These are phyloP conservation scores for Colletotrichum siamense DNA, from an alignment of 2,329 filamentous ascomycete genomes.

Conservation along the genomic window DNA sequence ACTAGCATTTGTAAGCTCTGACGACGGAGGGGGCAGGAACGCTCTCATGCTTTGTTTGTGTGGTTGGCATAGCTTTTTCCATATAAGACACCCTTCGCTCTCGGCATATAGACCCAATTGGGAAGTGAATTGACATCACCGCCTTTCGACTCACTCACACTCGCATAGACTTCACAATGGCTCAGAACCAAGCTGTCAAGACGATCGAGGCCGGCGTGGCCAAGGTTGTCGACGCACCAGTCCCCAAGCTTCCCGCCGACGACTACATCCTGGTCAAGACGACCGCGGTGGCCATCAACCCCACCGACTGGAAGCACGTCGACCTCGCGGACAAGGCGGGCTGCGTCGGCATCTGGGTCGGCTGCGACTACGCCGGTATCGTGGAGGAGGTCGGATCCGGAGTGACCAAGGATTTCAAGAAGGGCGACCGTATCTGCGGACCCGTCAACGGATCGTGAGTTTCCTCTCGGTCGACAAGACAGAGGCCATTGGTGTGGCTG, in stretches of 20 bases:
- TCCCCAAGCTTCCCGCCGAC: slow-evolving; percentile 25
- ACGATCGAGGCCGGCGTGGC: slow-evolving; percentile 24
- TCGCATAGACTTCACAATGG: slow-evolving; percentile 1
- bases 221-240: slow-evolving; percentile 32
- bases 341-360: slow-evolving; percentile 31
- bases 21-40: background rate
- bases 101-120: background rate
- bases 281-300: slow-evolving; percentile 41
- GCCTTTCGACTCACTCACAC: background rate
- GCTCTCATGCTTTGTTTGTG: background rate
- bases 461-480: background rate
- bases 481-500: background rate
- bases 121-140: background rate
- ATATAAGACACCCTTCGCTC: background rate
- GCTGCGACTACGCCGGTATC: slow-evolving; percentile 53
- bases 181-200: slow-evolving; percentile 22
- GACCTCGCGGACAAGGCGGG: slow-evolving; percentile 24
- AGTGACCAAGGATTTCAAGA: slow-evolving; percentile 47
- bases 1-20: slow-evolving; percentile 19
- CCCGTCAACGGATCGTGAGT: slow-evolving; percentile 39
- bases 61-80: background rate
- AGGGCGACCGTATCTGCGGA: slow-evolving; percentile 53
- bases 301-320: slow-evolving; percentile 40
- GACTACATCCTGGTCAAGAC: slow-evolving; percentile 39
- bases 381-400: slow-evolving; percentile 50